Base-by-base conservation (phyloP, 2,329 filamentous ascomycete genomes). In the Monilinia vaccinii-corymbosi region DNA sequence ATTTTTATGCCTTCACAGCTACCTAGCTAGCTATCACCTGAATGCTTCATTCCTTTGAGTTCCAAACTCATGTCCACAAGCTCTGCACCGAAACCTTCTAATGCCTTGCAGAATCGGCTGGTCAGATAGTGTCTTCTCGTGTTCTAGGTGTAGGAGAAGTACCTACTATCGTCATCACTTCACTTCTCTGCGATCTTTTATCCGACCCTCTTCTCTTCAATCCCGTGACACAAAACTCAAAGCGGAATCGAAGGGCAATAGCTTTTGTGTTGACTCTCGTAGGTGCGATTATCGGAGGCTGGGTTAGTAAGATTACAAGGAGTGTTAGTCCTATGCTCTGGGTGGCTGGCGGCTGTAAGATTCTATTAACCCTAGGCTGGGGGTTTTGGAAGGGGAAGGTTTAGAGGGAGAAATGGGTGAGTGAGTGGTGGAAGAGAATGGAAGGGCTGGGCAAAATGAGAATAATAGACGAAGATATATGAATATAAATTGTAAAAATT, bases 121-220 rank as follows among this genome's bases (percentile, higher is more conserved):
- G 87, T 0, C 88, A 91, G 71, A 87, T 87, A 0, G 84, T 91
- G n/a, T 81, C 81, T 0, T 89, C 85, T 68, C 76, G 88, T 2
- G 85, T 85, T 0, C 73, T 92, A 62, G 79, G 84, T 69, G 86
- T 84, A 69, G 83, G 82, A 60, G 81, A 82, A 1, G 73, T 91
- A 32, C 91, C 87, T 0, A 89, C 85, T 64, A 87, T 91, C 16
- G 88, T 91, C 3, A 73, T 92, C 56, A 92, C 88, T 1, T 90
- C 86, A 69, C 84, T 89, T 63, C 91, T 91, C 75, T 90, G 87
- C 69, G 88, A 91, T 69, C 69, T 92, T 13, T 89, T 89, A 67
- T 87, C 85, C 1, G 86, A 90, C 64, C 72, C 76, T 4, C 73
- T 76, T 21, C 64, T 83, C 23, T 72, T 80, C 16, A 69, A 70